Evolutionary conservation across 2,329 filamentous ascomycete species (phyloP).

Genomic region (Cyphellophora europaea): DNA sequence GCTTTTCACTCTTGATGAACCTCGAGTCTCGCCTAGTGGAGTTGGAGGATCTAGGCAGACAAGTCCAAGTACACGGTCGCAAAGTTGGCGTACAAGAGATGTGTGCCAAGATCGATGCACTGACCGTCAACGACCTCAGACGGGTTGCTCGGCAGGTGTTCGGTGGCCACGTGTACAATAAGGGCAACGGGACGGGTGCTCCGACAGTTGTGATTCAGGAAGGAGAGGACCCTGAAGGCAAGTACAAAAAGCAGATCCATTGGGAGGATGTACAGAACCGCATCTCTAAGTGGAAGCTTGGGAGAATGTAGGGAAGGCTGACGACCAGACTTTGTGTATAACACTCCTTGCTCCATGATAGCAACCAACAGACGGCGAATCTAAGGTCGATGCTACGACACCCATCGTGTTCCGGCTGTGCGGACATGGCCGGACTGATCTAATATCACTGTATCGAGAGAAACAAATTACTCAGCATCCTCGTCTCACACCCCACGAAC

Average conservation of each 20-base stretch:
- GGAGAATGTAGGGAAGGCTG: constrained; percentile 32
- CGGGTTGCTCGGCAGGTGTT: constrained; percentile 73
- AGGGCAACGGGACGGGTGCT: constrained; percentile 69
- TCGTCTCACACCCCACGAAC: too few relatives aligned
- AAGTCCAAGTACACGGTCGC: constrained; percentile 91
- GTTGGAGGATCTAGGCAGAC: constrained; percentile 85
- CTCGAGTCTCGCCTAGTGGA: constrained; percentile 95
- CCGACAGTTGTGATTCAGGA: constrained; percentile 95
- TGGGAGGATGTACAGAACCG: constrained; percentile 89
- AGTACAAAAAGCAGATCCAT: constrained; percentile 52
- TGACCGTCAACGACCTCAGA: constrained; percentile 72
- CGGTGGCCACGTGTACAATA: constrained; percentile 65
- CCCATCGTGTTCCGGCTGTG: too few relatives aligned
- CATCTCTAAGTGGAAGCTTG: constrained; percentile 76
- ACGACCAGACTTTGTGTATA: too few relatives aligned
- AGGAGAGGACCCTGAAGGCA: constrained; percentile 63
- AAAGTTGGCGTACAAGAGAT: constrained; percentile 91
- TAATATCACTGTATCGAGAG: too few relatives aligned
- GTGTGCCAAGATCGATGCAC: constrained; percentile 73
- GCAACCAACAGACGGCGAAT: too few relatives aligned
- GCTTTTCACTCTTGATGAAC: constrained; percentile 89
- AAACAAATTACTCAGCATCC: too few relatives aligned
- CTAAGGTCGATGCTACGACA: too few relatives aligned
- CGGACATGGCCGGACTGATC: too few relatives aligned
- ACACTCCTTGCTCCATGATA: too few relatives aligned